Percentiles rank a stretch among this genome's conserved stretches.
Evolutionary conservation across 495 filamentous ascomycete species (phyloP).

Genomic region (Aspergillus biplanus): DNA sequence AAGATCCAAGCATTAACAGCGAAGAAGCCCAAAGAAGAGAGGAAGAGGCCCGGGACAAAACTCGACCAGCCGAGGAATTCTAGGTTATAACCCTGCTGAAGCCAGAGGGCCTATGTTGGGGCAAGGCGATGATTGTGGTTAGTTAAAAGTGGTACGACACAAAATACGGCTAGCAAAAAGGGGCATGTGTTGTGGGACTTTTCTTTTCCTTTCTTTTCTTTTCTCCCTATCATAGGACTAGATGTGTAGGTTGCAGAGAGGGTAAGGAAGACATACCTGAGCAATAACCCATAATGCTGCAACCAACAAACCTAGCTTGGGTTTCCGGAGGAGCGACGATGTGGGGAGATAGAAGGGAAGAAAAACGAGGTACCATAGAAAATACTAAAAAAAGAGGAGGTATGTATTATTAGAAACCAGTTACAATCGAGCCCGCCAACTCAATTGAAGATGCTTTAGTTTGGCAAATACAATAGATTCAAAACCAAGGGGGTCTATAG

Average conservation of each 20-base stretch:
- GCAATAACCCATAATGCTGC: slow-evolving; percentile 70
- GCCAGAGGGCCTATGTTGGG: slow-evolving; percentile 67
- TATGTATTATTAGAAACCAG: neutral
- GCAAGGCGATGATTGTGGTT: too few relatives aligned
- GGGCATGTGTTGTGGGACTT: too few relatives aligned
- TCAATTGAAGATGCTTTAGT: neutral
- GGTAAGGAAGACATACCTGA: slow-evolving; percentile 49
- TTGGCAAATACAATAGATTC: neutral
- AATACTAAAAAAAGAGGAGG: slow-evolving; percentile 66
- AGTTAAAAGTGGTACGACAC: too few relatives aligned
- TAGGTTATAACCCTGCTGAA: slow-evolving; percentile 84
- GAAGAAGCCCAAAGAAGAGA: slow-evolving; percentile 77
- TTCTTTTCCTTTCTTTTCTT: neutral
- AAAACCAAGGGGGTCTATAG: neutral
- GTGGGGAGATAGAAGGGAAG: slow-evolving; percentile 86
- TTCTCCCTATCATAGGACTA: neutral
- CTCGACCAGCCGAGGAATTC: slow-evolving; percentile 88
- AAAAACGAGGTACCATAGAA: slow-evolving; percentile 95
- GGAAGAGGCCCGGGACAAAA: slow-evolving; percentile 83
- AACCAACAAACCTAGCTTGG: slow-evolving; percentile 62
- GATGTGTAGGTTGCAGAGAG: neutral
- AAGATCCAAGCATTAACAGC: slow-evolving; percentile 84
- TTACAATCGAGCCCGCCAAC: neutral
- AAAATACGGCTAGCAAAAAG: too few relatives aligned
- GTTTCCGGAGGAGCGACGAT: slow-evolving; percentile 68